Base-by-base conservation (phyloP, 352 stramenopile species). In the Globisporangium sylvaticum region DNA sequence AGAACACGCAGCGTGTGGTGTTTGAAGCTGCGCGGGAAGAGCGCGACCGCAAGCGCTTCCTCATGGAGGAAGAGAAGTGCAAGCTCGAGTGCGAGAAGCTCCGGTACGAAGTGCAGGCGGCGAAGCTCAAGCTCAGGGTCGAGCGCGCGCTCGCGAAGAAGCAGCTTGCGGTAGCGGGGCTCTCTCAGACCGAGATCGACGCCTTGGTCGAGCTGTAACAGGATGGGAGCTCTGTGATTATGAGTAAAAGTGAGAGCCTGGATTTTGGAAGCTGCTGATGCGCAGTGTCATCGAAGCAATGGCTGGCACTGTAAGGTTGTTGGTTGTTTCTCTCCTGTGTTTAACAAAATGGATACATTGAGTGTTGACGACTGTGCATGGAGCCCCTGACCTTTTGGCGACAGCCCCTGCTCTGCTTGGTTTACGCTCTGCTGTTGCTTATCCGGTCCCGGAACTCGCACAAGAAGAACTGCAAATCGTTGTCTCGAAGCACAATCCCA, bases 21-120 rank as follows among this genome's bases (percentile, higher is more conserved):
- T 55, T 80, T 1, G 80, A 90, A 59, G 80, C 77, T 1, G 76
- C 79, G 32, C 80, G 79, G 27, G 84, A 90, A 73, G 84, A 92
- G 58, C 83, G 81, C 31, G 75, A 82, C 44, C 79, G 71, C 32
- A 90, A 88, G 60, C 72, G 79, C 14, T 85, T 89, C 52, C 73
- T 73, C 20, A 73, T 89, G 65, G 81, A 90, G 52, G 78, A 92
- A 56, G 76, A 90, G 56, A 78, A 77, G 62, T 70, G 75, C 64
- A 69, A 73, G 25, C 75, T 92, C 62, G 82, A 90, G 72, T 88
- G 81, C 55, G 79, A 87, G 53, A 90, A 87, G 64, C 71, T 92
- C 20, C 77, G 74, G 12, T 81, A 78, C 52, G 79, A 92, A 58
- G 65, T 92, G 10, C 75, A 92, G 55, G 61, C 71, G 25, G 75